phyloP scores from a whole-genome alignment of 1,284 basidiomycete species.

The Thelephora terrestris region DNA sequence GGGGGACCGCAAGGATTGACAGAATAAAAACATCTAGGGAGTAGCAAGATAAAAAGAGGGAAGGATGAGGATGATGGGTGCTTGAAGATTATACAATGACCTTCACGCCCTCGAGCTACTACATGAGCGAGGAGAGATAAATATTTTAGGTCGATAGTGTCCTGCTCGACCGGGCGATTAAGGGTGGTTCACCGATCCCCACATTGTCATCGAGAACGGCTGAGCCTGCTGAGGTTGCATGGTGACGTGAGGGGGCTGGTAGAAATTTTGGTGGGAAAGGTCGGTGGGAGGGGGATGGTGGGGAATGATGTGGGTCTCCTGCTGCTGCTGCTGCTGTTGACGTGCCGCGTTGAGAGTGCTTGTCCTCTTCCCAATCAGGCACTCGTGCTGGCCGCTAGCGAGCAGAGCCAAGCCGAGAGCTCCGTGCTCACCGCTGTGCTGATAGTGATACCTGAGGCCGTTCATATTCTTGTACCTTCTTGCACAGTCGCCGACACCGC shows the following conservation, averaged over 20 bases:
- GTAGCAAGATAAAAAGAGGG: too few relatives aligned
- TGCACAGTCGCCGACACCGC: slow-evolving; percentile 84
- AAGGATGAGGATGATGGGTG: too few relatives aligned
- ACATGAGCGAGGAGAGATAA: too few relatives aligned
- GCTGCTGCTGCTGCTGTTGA: slow-evolving; percentile 4
- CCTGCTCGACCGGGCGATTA: not conserved
- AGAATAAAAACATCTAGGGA: too few relatives aligned
- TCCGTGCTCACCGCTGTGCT: slow-evolving; percentile 94
- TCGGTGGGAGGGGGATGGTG: not conserved
- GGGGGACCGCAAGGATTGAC: too few relatives aligned
- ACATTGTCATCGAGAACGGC: not conserved
- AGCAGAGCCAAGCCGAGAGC: slow-evolving; percentile 77
- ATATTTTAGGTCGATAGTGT: too few relatives aligned
- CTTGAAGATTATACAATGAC: too few relatives aligned
- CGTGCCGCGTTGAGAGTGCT: slow-evolving; percentile 14
- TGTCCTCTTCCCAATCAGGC: slow-evolving; percentile 14
- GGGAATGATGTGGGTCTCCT: not conserved
- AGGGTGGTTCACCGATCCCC: not conserved
- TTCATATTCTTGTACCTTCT: slow-evolving; percentile 99
- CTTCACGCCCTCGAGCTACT: too few relatives aligned
- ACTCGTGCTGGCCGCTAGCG: slow-evolving; percentile 75
- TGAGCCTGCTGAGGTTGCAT: slow-evolving; percentile 14
- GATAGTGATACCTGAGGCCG: slow-evolving; percentile 90
- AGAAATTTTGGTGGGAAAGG: slow-evolving; percentile 1
- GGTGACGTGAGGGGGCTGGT: slow-evolving; percentile 28